phyloP scores from a whole-genome alignment of 2,329 filamentous ascomycete genomes.

The Allantophomopsis cytisporea region DNA sequence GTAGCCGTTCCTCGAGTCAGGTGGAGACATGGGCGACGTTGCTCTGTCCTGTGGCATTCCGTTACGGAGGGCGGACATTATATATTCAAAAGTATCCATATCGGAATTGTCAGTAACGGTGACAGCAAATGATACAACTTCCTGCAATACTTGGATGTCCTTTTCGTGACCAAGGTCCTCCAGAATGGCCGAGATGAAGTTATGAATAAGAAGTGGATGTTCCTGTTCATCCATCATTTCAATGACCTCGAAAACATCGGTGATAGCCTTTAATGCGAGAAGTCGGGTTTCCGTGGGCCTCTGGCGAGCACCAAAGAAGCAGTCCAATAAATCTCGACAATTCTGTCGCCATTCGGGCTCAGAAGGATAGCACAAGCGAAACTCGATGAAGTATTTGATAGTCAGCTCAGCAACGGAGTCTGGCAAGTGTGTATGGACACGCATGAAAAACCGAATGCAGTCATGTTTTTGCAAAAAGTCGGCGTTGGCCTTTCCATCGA shows the following conservation, averaged over 20 bases:
- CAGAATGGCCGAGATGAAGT: slow-evolving; percentile 48
- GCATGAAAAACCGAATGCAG: slow-evolving; percentile 53
- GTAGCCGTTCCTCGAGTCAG: slow-evolving; percentile 1
- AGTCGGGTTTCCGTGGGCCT: slow-evolving; percentile 50
- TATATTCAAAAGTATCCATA: slow-evolving; percentile 41
- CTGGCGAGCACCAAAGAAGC: slow-evolving; percentile 47
- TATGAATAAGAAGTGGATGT: slow-evolving; percentile 39
- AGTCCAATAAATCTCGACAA: slow-evolving; percentile 41
- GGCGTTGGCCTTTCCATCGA: slow-evolving; percentile 23
- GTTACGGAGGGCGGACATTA: slow-evolving; percentile 35
- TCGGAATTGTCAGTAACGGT: slow-evolving; percentile 48
- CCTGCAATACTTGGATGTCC: slow-evolving; percentile 50
- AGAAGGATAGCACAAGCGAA: slow-evolving; percentile 59
- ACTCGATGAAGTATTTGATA: slow-evolving; percentile 54
- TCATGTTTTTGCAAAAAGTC: slow-evolving; percentile 51
- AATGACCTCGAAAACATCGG: slow-evolving; percentile 31
- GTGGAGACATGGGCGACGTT: slow-evolving; percentile 21
- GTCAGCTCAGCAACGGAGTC: slow-evolving; percentile 51
- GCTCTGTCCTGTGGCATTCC: slow-evolving; percentile 33
- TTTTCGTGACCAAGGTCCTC: slow-evolving; percentile 46
- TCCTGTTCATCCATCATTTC: slow-evolving; percentile 39
- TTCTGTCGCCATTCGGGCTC: slow-evolving; percentile 56
- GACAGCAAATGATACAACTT: slow-evolving; percentile 49
- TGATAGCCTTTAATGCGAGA: slow-evolving; percentile 44
- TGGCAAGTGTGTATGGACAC: slow-evolving; percentile 46